Conservation (phyloP, 345 rosid species). For the Moricandia moricandioides region DNA sequence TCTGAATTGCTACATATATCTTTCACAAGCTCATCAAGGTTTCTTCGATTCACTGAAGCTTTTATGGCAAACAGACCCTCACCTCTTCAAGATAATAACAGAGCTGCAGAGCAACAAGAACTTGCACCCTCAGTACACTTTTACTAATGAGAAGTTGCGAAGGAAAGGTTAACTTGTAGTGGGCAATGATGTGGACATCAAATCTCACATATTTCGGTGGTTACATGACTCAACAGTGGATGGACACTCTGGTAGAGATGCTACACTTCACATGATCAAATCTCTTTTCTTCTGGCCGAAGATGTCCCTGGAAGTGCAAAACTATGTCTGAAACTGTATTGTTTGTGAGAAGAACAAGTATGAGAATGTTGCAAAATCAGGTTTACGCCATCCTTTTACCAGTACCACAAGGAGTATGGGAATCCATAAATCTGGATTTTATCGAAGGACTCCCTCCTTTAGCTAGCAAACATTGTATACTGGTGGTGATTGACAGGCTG, state of each 20-base stretch:
- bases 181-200: no score
- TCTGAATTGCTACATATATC: no score
- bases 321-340: background rate
- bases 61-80: no score
- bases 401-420: background rate
- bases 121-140: no score
- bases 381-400: background rate
- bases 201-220: background rate
- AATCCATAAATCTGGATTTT: background rate
- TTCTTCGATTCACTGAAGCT: no score
- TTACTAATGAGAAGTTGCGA: no score
- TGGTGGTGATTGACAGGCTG: background rate
- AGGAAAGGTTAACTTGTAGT: no score
- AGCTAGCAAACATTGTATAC: background rate
- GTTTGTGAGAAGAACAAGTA: background rate
- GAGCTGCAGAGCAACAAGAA: no score
- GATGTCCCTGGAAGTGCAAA: background rate
- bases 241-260: background rate
- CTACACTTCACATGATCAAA: background rate
- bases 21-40: no score
- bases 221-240: background rate
- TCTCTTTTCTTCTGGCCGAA: background rate
- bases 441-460: background rate
- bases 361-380: background rate
- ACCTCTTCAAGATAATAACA: no score